Evolutionary conservation across 345 rosid genomes (phyloP), one percentile per base, ranked within the genome.

Genomic region (Brassica napus): DNA sequence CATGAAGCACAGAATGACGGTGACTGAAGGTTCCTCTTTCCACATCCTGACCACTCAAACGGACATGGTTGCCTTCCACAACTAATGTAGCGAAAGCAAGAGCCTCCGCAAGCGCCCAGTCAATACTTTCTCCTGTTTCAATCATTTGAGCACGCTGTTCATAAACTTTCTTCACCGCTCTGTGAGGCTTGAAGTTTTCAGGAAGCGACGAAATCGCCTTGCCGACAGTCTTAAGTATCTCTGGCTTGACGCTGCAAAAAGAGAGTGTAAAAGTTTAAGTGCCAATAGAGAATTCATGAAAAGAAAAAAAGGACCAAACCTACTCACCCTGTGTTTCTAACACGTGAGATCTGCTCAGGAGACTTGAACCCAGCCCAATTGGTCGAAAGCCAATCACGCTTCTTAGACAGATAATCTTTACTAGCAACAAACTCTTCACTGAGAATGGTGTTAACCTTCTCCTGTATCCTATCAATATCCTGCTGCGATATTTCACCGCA

Each of bases 11-110:
- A 26, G 97, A 73, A 78, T 89, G 97, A 37, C 97, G 86, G 63
- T 92, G 92, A 76, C 93, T 92, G 76, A 88, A 92, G 16, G 97
- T 92, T 81, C 97, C 97, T 83, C 97, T 82, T 82, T 92, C 95
- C 1, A 92, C 97, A 86, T 92, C 97, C 77, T 92, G 97, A 32
- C 94, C 97, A 49, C 97, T 92, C 86, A 92, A 78, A 16, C 97
- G 88, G 75, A 92, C 94, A 87, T 90, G 97, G 78, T 92, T 90
- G 73, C 97, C 97, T 85, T 92, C 97, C 68, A 90, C 91, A 66
- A 92, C 72, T 63, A 92, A 83, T 8, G 94, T 92, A 72, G 93
- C 90, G 66, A 92, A 88, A 60, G 90, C 94, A 84, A 92, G 93
- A 32, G 97, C 91, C 69, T 92, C 97, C 9, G 84, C 94, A 57